phyloP scores from a whole-genome alignment of 371 early-diverging fungal species.

The Caulochytrium protostelioides region DNA sequence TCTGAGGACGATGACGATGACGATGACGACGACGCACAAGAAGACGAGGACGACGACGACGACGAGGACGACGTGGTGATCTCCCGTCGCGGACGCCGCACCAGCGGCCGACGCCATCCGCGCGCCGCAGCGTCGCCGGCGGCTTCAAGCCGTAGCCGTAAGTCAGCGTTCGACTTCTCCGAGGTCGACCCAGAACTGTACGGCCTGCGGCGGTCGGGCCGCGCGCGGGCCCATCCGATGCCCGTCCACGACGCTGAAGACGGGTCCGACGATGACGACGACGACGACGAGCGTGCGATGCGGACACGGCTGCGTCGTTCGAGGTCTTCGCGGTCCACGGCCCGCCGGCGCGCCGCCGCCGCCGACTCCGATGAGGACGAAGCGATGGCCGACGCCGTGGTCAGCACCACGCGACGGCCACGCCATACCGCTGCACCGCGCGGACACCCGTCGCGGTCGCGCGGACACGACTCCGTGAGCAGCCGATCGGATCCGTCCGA shows the following conservation, averaged over 20 bases:
- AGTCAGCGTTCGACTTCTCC: background rate
- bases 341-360: background rate
- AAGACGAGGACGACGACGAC: slow-evolving; percentile 4
- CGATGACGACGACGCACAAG: background rate
- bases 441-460: no score
- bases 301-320: background rate
- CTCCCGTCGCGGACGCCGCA: background rate
- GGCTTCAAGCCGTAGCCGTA: background rate
- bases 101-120: background rate
- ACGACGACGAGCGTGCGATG: background rate
- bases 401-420: background rate
- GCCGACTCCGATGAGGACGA: background rate
- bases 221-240: slow-evolving; percentile 8
- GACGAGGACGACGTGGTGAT: slow-evolving; percentile 4
- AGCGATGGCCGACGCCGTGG: background rate
- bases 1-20: background rate
- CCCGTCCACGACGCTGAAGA: background rate
- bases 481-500: background rate
- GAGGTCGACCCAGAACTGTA: slow-evolving; percentile 27
- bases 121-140: background rate
- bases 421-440: background rate
- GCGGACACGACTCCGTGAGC: no score
- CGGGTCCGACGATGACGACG: background rate
- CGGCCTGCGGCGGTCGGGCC: slow-evolving; percentile 29
- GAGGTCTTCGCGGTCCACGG: background rate